Percentiles rank a stretch among this genome's conserved stretches.
Conservation (phyloP, 192 early-diverging fungal genomes). For the Coemansia furcata region DNA sequence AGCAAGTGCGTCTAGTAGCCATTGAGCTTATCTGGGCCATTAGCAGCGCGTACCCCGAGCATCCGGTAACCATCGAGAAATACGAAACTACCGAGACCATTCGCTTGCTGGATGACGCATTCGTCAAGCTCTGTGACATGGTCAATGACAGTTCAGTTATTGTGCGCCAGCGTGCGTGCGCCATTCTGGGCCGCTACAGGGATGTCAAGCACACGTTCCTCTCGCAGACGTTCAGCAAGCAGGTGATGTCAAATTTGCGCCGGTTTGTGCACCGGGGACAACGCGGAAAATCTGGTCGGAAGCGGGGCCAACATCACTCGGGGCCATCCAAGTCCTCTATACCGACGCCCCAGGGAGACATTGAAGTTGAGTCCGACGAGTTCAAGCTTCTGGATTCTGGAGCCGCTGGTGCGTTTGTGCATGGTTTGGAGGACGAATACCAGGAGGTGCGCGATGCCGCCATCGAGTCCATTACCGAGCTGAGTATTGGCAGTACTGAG, state of each 20-base stretch:
- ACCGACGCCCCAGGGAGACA: constrained; percentile 65
- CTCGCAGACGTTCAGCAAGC: constrained; percentile 74
- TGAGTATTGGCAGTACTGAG: constrained; percentile 64
- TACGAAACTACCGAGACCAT: constrained; percentile 20
- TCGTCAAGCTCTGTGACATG: constrained; percentile 80
- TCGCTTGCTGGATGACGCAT: constrained; percentile 69
- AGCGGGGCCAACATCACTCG: constrained; percentile 11
- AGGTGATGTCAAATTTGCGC: constrained; percentile 69
- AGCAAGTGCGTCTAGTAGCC: constrained; percentile 69
- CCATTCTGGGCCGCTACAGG: constrained; percentile 63
- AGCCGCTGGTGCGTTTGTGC: constrained; percentile 91
- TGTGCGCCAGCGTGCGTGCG: constrained; percentile 73
- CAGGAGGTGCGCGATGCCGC: constrained; percentile 82
- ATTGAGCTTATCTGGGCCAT: constrained; percentile 66
- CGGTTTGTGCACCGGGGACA: constrained; percentile 24
- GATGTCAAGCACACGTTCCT: constrained; percentile 60
- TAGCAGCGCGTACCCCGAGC: constrained; percentile 53
- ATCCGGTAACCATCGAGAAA: constrained; percentile 42
- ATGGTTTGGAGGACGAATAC: constrained; percentile 95
- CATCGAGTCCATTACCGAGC: constrained; percentile 80
- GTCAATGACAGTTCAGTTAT: constrained; percentile 69
- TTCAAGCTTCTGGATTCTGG: constrained; percentile 73
- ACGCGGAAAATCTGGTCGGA: constrained; percentile 15
- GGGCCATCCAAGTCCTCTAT: constrained; percentile 36
- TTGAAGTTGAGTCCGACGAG: constrained; percentile 66